These are phyloP conservation scores for Neophaeococcomyces aloes DNA, from an alignment of 2,329 filamentous ascomycete species.

Conservation along the genomic window DNA sequence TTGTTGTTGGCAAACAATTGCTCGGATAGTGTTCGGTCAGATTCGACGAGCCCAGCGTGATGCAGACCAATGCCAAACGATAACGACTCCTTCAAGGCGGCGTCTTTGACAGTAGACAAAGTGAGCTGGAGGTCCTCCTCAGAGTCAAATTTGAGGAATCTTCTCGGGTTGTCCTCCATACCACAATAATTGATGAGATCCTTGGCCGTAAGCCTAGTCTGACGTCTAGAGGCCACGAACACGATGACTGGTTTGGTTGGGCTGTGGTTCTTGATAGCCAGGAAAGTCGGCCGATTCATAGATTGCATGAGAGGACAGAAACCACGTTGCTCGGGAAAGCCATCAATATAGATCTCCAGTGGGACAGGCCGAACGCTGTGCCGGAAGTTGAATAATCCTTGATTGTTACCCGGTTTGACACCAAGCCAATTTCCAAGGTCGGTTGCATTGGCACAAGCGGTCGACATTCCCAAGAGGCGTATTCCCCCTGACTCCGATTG, in stretches of 20 bases:
- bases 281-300: conserved; percentile 94
- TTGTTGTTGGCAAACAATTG: conserved; percentile 96
- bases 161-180: conserved; percentile 93
- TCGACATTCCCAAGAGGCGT: conserved; percentile 94
- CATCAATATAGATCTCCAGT: conserved; percentile 92
- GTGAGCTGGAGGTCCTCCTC: conserved; percentile 88
- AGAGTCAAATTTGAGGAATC: conserved; percentile 76
- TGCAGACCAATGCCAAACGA: conserved; percentile 96
- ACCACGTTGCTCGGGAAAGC: conserved; percentile 85
- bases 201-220: conserved; percentile 88
- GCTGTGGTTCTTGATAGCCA: conserved; percentile 93
- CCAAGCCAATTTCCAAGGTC: conserved; percentile 95
- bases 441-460: conserved; percentile 87
- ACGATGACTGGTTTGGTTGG: conserved; percentile 96
- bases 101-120: conserved; percentile 82
- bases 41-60: conserved; percentile 92
- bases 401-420: conserved; percentile 63
- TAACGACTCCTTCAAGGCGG: conserved; percentile 82
- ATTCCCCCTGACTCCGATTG: conserved; percentile 88
- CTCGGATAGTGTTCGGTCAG: conserved; percentile 80
- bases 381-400: conserved; percentile 78
- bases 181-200: conserved; percentile 96
- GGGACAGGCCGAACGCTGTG: conserved; percentile 95
- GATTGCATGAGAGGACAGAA: conserved; percentile 98
- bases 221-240: conserved; percentile 88